These are phyloP conservation scores for Shiraia bambusicola DNA, from an alignment of 2,329 filamentous ascomycete genomes.

Conservation along the genomic window DNA sequence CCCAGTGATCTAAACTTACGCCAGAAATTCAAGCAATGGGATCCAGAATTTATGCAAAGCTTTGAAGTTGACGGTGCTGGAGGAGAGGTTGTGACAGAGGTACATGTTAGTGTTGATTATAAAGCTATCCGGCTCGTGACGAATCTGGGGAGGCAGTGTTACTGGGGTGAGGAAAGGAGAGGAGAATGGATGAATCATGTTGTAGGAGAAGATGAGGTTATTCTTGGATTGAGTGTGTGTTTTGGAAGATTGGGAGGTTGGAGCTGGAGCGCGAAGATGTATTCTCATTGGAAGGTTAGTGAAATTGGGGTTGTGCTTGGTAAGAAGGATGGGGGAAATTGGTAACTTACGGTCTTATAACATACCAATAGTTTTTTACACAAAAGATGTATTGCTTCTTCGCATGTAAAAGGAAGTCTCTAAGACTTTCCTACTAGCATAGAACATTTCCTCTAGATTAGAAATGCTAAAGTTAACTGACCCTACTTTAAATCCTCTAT, in stretches of 20 bases:
- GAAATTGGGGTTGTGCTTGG: slow-evolving; percentile 1
- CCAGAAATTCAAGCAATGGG: slow-evolving; percentile 1
- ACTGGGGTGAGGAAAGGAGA: slow-evolving; percentile 10
- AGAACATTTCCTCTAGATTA: too few species aligned
- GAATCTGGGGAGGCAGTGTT: slow-evolving; percentile 10
- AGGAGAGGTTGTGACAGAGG: slow-evolving; percentile 21
- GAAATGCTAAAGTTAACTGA: too few species aligned
- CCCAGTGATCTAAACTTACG: background rate
- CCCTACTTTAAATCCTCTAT: too few species aligned
- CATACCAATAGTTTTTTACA: too few species aligned
- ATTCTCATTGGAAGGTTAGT: slow-evolving; percentile 9
- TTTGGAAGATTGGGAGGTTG: slow-evolving; percentile 13
- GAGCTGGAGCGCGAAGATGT: slow-evolving; percentile 8
- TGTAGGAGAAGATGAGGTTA: slow-evolving; percentile 9
- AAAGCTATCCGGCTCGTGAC: slow-evolving; percentile 18
- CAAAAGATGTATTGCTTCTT: too few species aligned
- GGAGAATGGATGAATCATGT: slow-evolving; percentile 7
- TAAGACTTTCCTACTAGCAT: too few species aligned
- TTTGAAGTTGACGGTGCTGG: slow-evolving; percentile 18
- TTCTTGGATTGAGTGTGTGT: slow-evolving; percentile 9
- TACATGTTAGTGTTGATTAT: slow-evolving; percentile 12
- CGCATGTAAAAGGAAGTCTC: too few species aligned
- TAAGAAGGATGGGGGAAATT: background rate
- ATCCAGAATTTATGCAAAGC: slow-evolving; percentile 3
- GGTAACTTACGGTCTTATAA: too few species aligned